Evolutionary conservation across 2,329 filamentous ascomycete species (phyloP).

Genomic region (Paraphoma sp.): DNA sequence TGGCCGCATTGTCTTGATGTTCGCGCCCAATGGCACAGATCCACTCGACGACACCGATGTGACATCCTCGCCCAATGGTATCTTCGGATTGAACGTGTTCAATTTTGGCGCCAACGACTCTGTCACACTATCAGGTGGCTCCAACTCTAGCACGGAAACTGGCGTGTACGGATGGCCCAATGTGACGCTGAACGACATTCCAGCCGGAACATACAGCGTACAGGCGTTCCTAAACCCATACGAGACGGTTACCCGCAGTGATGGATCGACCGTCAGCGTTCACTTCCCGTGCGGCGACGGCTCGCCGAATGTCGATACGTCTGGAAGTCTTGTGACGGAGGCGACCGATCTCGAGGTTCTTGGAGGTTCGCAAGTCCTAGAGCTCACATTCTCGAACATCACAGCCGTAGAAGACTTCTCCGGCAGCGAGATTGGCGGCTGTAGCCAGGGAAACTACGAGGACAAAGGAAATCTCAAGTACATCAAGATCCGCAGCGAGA

Average conservation of each 20-base stretch:
- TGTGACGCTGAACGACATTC: slow-evolving; percentile 37
- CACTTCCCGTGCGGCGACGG: slow-evolving; percentile 49
- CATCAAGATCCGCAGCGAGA: slow-evolving; percentile 48
- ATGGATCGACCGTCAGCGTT: slow-evolving; percentile 45
- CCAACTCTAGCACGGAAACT: slow-evolving; percentile 24
- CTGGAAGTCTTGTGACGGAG: slow-evolving; percentile 38
- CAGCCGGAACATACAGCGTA: slow-evolving; percentile 40
- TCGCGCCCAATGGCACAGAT: slow-evolving; percentile 43
- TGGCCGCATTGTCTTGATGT: slow-evolving; percentile 42
- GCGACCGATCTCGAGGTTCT: slow-evolving; percentile 30
- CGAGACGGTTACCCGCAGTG: slow-evolving; percentile 43
- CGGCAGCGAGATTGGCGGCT: slow-evolving; percentile 47
- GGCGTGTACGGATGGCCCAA: slow-evolving; percentile 46
- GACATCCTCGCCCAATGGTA: slow-evolving; percentile 40
- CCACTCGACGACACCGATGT: slow-evolving; percentile 48
- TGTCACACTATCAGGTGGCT: slow-evolving; percentile 37
- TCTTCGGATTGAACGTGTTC: slow-evolving; percentile 48
- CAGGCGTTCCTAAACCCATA: slow-evolving; percentile 47
- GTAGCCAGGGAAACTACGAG: slow-evolving; percentile 48
- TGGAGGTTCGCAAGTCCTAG: slow-evolving; percentile 36
- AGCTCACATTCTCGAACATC: slow-evolving; percentile 40
- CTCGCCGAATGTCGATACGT: slow-evolving; percentile 33
- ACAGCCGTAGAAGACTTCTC: slow-evolving; percentile 28
- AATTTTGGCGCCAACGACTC: slow-evolving; percentile 23
- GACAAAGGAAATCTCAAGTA: slow-evolving; percentile 43